Base-by-base conservation (phyloP, 495 filamentous ascomycete genomes). In the Daldinia decipiens region DNA sequence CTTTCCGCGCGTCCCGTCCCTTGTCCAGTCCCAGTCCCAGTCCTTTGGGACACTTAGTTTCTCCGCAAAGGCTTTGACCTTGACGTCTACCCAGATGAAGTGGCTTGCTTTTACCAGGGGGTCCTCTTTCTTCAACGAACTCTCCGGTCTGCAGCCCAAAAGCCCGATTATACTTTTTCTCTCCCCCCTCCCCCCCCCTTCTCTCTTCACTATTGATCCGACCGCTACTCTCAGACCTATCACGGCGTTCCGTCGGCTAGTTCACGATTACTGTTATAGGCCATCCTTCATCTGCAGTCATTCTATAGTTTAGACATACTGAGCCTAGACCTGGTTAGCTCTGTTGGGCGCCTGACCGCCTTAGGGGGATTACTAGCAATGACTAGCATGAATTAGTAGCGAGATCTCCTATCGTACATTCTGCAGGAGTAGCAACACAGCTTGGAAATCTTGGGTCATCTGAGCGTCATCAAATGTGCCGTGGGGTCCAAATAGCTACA, bases 331-430 rank as follows among this genome's bases (percentile, higher is more conserved):
- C 70, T 38, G 61, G 70, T 66, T 69, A 73, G 70, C 65, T 66
- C 60, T 26, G 61, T 27, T 54, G 36, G 61, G 62, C 70, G 65
- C 60, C 70, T 73, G 70, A 73, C 70, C 70, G 65, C 70, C 61
- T 61, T 56, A 45, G 43, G 21, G 19, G 21, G 19, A 47, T 47
- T 47, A 47, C 43, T 47, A 47, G 65, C 39, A 73, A 68, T 73
- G 70, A 73, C 64, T 73, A 69, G 61, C 65, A 65, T 57, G 56
- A 62, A 26, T 73, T 65, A 39, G 61, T 62, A 69, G 65, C 51
- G 47, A 68, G 70, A 73, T 73, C 70, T 69, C 55, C 70, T 68
- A 69, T 69, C 70, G 70, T 73, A 73, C 70, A 69, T 73, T 59
- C 51, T 59, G 38, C 58, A 56, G 70, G 63, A 66, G 66, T 58